phyloP scores from a whole-genome alignment of 1,284 basidiomycete species.

The Sanghuangporus weigelae region DNA sequence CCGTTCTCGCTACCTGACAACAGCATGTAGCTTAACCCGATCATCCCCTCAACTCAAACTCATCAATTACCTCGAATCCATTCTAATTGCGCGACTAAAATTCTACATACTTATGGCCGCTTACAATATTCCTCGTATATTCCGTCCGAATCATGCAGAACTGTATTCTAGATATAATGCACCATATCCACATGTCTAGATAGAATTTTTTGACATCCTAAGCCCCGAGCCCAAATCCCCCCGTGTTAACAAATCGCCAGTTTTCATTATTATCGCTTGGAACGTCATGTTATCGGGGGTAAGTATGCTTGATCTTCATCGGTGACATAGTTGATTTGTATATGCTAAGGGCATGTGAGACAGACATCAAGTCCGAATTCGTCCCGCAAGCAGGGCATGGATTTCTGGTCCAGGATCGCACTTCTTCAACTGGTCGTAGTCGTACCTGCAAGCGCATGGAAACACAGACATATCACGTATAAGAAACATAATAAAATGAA shows the following conservation, averaged over 20 bases:
- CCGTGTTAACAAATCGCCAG: too few relatives aligned
- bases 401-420: constrained; percentile 50
- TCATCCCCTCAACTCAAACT: background rate
- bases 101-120: background rate
- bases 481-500: background rate
- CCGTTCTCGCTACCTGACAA: background rate
- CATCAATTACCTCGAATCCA: background rate
- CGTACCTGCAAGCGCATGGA: constrained; percentile 33
- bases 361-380: background rate
- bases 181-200: background rate
- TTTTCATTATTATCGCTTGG: too few relatives aligned
- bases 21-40: background rate
- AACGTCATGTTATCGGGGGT: too few relatives aligned
- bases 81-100: background rate
- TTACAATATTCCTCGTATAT: background rate
- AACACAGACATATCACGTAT: background rate
- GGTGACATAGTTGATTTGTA: too few relatives aligned
- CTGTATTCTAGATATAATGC: constrained; percentile 16
- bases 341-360: too few relatives aligned
- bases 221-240: background rate
- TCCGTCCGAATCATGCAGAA: background rate
- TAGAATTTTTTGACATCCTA: background rate
- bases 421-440: constrained; percentile 61
- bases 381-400: constrained; percentile 9
- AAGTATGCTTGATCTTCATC: too few relatives aligned